phyloP scores from a whole-genome alignment of 345 rosid species.

The Rhizophora apiculata region DNA sequence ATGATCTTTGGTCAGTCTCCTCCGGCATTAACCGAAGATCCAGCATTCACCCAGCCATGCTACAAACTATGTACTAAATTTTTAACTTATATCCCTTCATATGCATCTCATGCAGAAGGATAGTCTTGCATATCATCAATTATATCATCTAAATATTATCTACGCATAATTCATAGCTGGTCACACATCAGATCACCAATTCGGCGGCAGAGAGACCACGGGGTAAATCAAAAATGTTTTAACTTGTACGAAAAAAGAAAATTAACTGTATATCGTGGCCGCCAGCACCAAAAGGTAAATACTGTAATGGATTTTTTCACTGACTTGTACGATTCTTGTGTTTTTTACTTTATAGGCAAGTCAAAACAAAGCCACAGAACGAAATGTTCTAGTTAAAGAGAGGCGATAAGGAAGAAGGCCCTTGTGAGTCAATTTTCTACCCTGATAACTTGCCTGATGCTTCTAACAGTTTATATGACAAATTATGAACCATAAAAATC shows the following conservation, averaged over 20 bases:
- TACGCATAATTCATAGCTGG: no score
- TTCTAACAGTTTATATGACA: background rate
- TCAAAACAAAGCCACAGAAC: constrained; percentile 48
- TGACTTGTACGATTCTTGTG: constrained; percentile 9
- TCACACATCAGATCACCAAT: background rate
- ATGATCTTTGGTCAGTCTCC: constrained; percentile 93
- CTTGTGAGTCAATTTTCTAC: constrained; percentile 6
- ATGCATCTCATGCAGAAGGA: background rate
- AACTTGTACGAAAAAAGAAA: background rate
- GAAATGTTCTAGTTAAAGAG: constrained; percentile 40
- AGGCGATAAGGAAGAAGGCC: background rate
- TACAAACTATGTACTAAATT: constrained; percentile 59
- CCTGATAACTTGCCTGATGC: constrained; percentile 3
- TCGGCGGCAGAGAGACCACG: background rate
- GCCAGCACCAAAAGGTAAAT: background rate
- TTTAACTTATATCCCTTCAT: constrained; percentile 5
- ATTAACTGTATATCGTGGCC: background rate
- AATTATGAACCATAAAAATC: background rate
- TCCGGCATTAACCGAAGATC: constrained; percentile 59
- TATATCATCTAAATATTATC: background rate
- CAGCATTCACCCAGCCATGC: constrained; percentile 83
- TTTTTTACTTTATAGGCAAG: constrained; percentile 52
- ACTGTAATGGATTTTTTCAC: background rate
- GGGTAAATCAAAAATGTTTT: background rate
- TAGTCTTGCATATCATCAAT: background rate